Conservation (phyloP, 768 basidiomycete genomes). For the Lactarius trivialis region DNA sequence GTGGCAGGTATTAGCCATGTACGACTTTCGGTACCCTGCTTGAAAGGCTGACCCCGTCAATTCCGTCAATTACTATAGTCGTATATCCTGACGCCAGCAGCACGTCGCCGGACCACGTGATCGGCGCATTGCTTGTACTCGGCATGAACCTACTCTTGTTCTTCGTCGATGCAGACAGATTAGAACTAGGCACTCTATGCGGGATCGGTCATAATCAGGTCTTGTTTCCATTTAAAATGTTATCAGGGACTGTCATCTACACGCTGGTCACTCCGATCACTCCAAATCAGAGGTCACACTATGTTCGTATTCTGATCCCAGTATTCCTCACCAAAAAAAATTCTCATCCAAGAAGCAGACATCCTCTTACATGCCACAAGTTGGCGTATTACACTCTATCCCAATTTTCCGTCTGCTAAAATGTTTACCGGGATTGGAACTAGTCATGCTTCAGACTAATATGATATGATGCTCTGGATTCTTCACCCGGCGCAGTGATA, state of each 20-base stretch:
- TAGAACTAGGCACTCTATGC: too few species aligned
- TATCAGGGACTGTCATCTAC: too few species aligned
- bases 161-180: conserved; percentile 24
- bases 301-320: not conserved
- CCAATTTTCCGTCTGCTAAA: not conserved
- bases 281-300: not conserved
- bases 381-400: too few species aligned
- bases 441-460: not conserved
- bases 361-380: too few species aligned
- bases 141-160: conserved; percentile 33
- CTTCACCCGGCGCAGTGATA: not conserved
- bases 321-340: not conserved
- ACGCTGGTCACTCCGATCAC: not conserved
- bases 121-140: conserved; percentile 53
- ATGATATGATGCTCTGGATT: not conserved
- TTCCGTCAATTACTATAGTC: too few species aligned
- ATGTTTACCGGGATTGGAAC: not conserved
- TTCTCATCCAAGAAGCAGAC: not conserved
- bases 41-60: conserved; percentile 7
- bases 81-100: conserved; percentile 77
- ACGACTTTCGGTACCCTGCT: conserved; percentile 4
- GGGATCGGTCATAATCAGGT: too few species aligned
- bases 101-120: conserved; percentile 60
- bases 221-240: too few species aligned
- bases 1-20: conserved; percentile 66